Percentiles rank a stretch among this genome's conserved stretches.
Evolutionary conservation across 2,329 filamentous ascomycete genomes (phyloP).

Genomic region (Thyridium curvatum): DNA sequence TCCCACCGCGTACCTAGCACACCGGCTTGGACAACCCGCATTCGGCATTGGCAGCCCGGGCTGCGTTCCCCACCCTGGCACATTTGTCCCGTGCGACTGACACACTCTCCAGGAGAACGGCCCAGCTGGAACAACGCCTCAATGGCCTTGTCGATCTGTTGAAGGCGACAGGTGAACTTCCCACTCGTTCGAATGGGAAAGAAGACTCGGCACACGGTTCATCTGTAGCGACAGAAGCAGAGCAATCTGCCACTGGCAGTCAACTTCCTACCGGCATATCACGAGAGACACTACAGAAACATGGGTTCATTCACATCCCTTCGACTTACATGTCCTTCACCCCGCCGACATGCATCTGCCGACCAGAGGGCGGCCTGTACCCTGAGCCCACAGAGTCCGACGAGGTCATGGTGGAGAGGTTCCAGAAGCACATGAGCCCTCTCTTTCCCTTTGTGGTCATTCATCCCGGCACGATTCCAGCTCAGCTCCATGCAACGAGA

Average conservation of each 20-base stretch:
- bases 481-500: constrained; percentile 26
- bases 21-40: no score
- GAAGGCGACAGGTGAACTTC: constrained; percentile 32
- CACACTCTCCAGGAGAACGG: constrained; percentile 31
- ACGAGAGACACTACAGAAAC: no score
- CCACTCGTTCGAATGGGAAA: constrained; percentile 1
- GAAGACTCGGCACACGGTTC: constrained; percentile 2
- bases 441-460: constrained; percentile 42
- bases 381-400: constrained; percentile 36
- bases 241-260: not conserved
- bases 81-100: not conserved
- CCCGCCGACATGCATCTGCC: constrained; percentile 40
- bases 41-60: no score
- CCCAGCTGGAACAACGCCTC: constrained; percentile 41
- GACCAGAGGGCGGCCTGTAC: constrained; percentile 28
- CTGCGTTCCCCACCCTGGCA: not conserved
- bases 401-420: constrained; percentile 36
- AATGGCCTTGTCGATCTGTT: constrained; percentile 43
- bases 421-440: constrained; percentile 33
- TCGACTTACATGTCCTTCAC: constrained; percentile 36
- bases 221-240: not conserved
- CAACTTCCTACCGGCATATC: not conserved
- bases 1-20: no score
- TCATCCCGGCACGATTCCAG: constrained; percentile 24
- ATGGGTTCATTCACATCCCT: constrained; percentile 6